Base-by-base conservation (phyloP, 192 early-diverging fungal species). In the Coemansia sp. region DNA sequence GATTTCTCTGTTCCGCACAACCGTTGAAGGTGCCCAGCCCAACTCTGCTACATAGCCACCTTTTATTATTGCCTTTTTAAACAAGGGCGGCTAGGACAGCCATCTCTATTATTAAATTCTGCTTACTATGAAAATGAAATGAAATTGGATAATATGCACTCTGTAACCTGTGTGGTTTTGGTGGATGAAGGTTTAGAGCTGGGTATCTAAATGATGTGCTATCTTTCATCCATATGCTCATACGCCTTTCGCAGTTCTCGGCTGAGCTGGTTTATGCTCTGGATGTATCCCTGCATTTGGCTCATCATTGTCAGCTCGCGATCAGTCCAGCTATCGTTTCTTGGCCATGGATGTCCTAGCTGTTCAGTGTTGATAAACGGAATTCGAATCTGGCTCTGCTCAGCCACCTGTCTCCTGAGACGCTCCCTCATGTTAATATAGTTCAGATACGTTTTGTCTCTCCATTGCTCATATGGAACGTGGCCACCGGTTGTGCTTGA, bases 1-100 rank as follows among this genome's bases (percentile, higher is more conserved):
- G 11, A 98, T 98, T 62, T 70, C 71, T 18, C 56, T 79, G 41
- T 77, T 84, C 76, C 81, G 81, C 75, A 75, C 70, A 63, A 68
- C 71, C 12, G 53, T 83, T 40, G 49, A 75, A n/a, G 65, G 59
- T 6, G 75, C 61, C 2, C 74, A 72, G 68, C 23, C 65, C 13
- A 26, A 12, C 18, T 52, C 71, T 21, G n/a, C 57, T 11, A 6
- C 11, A 18, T 59, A 40, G 39, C 8, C 4, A 59, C 16, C 5
- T 21, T 54, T 18, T 50, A 18, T 18, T 50, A 44, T 44, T 12
- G 13, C 26, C 26, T 26, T 26, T 26, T 26, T 26, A 26, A 26
- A 26, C 3, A 3, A 26, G 26, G 26, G 26, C 26, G 26, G 26
- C 3, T 26, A 26, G 3, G 26, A 3, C 3, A 26, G 26, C 26